These are phyloP conservation scores for Sphagnum tenellum DNA, from an alignment of 225 moss, liverwort and hornwort genomes.

Conservation along the genomic window DNA sequence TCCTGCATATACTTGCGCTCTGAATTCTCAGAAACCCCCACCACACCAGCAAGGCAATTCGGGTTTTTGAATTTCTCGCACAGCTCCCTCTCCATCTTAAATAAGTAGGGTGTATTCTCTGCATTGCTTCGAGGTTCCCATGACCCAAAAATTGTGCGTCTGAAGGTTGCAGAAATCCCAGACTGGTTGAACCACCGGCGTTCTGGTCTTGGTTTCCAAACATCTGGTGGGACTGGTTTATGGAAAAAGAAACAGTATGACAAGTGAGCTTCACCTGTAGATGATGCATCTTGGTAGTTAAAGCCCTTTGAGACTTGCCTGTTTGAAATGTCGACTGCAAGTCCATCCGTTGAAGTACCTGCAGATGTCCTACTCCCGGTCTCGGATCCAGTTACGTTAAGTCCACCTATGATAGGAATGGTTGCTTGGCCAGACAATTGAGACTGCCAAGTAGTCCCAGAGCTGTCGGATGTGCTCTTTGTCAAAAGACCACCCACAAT, in stretches of 20 bases:
- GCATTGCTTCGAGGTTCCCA: no score
- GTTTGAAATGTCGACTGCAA: conserved; percentile 1
- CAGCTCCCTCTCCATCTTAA: no score
- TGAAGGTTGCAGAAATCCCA: conserved; percentile 2
- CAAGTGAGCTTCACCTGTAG: conserved; percentile 4
- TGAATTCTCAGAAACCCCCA: no score
- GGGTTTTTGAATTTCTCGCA: no score
- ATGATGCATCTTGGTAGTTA: conserved; percentile 1
- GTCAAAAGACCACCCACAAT: background rate
- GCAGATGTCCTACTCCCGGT: background rate
- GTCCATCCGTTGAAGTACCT: background rate
- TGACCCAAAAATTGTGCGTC: no score
- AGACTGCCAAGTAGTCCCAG: background rate
- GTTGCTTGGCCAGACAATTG: background rate
- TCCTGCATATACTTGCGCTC: background rate
- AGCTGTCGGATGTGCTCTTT: background rate
- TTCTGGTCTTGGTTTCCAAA: background rate
- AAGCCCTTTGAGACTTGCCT: conserved; percentile 1
- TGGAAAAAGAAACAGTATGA: conserved; percentile 2
- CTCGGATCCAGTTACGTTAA: background rate
- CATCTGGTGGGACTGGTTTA: conserved; percentile 2
- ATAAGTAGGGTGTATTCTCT: no score
- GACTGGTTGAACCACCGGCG: background rate
- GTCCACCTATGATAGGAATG: conserved; percentile 1
- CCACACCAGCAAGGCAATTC: no score